These are phyloP conservation scores for Leccinum disarticulatum DNA, from an alignment of 768 basidiomycete genomes.

Conservation along the genomic window DNA sequence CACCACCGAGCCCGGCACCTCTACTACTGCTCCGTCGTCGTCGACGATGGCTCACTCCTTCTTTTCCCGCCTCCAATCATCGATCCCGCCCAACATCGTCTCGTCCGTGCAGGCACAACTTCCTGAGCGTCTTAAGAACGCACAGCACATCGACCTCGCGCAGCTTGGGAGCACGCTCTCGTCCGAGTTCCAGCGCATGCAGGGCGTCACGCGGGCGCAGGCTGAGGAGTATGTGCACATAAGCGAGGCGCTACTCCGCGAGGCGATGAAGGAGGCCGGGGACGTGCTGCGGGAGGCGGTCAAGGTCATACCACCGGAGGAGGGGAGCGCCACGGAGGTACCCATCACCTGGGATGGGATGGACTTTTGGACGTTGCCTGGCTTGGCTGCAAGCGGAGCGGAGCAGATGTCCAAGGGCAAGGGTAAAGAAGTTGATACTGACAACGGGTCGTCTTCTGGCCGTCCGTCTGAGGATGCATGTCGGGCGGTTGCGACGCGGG, in stretches of 20 bases:
- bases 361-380: slow-evolving; percentile 81
- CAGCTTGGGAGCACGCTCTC: too few species aligned
- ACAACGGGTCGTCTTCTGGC: slow-evolving; percentile 23
- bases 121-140: too few species aligned
- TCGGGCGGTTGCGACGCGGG: slow-evolving; percentile 66
- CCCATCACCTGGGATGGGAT: slow-evolving; percentile 76
- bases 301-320: slow-evolving; percentile 87
- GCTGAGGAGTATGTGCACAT: slow-evolving; percentile 85
- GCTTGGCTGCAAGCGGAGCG: slow-evolving; percentile 24
- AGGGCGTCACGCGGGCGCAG: slow-evolving; percentile 57
- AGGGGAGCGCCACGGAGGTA: slow-evolving; percentile 38
- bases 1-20: slow-evolving; percentile 15
- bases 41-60: slow-evolving; percentile 43
- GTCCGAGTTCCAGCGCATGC: too few species aligned
- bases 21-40: slow-evolving; percentile 3
- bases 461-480: slow-evolving; percentile 40
- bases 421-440: slow-evolving; percentile 33
- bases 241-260: slow-evolving; percentile 62
- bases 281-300: slow-evolving; percentile 86
- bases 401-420: slow-evolving; percentile 32
- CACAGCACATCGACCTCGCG: too few species aligned
- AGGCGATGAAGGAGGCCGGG: slow-evolving; percentile 76
- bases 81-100: slow-evolving; percentile 19
- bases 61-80: slow-evolving; percentile 42
- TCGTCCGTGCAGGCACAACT: too few species aligned